Conservation (phyloP, 2,329 filamentous ascomycete genomes). For the Lizonia empirigonia region DNA sequence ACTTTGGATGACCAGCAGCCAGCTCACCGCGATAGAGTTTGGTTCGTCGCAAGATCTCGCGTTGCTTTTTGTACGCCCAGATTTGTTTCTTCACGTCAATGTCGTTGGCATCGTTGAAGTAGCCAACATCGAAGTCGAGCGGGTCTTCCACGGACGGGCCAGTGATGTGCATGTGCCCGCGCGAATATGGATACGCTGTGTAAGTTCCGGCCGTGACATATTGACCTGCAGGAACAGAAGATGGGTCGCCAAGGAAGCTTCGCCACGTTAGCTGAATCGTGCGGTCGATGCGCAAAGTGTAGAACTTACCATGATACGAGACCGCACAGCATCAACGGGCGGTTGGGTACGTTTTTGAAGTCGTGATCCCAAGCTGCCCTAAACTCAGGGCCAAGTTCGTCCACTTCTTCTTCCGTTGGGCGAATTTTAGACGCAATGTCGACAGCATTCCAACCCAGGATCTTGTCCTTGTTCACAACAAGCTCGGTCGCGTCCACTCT, state of each 20-base stretch:
- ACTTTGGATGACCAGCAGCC: slow-evolving; percentile 45
- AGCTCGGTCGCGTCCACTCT: slow-evolving; percentile 54
- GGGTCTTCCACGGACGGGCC: slow-evolving; percentile 52
- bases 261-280: slow-evolving; percentile 8
- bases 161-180: slow-evolving; percentile 66
- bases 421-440: slow-evolving; percentile 64
- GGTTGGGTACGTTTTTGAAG: slow-evolving; percentile 55
- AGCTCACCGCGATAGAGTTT: slow-evolving; percentile 55
- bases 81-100: slow-evolving; percentile 64
- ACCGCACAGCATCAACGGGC: slow-evolving; percentile 57
- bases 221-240: slow-evolving; percentile 49
- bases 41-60: slow-evolving; percentile 65
- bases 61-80: slow-evolving; percentile 69
- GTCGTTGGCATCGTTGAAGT: slow-evolving; percentile 60
- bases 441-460: slow-evolving; percentile 64
- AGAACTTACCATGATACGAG: slow-evolving; percentile 44
- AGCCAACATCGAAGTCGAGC: slow-evolving; percentile 64
- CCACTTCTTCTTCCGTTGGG: slow-evolving; percentile 59
- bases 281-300: background rate
- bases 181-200: slow-evolving; percentile 65
- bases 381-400: slow-evolving; percentile 60
- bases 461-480: slow-evolving; percentile 55
- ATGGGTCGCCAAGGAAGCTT: slow-evolving; percentile 40
- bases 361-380: slow-evolving; percentile 61
- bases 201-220: slow-evolving; percentile 62